These are phyloP conservation scores for Debaryomyces fabryi DNA, from an alignment of 1,139 yeast species.

Conservation along the genomic window DNA sequence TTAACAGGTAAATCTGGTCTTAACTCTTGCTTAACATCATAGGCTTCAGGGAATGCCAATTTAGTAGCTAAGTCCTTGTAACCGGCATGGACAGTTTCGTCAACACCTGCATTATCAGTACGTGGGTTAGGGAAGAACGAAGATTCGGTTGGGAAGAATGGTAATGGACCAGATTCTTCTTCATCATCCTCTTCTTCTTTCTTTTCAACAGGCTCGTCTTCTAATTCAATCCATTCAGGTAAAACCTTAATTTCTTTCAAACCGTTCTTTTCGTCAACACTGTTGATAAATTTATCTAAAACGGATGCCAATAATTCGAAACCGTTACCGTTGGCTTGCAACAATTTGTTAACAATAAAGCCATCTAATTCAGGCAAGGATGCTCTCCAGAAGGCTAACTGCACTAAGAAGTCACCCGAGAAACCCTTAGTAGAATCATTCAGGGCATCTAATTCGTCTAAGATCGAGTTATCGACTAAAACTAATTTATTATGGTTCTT, in stretches of 20 bases:
- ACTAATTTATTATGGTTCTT: constrained; percentile 54
- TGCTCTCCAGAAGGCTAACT: constrained; percentile 78
- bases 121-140: constrained; percentile 65
- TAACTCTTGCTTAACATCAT: constrained; percentile 52
- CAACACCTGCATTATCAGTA: constrained; percentile 36
- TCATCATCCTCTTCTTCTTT: constrained; percentile 23
- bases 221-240: constrained; percentile 46
- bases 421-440: constrained; percentile 74
- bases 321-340: constrained; percentile 79
- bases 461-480: constrained; percentile 60
- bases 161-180: constrained; percentile 38
- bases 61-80: constrained; percentile 66
- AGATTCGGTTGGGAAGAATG: constrained; percentile 59
- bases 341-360: constrained; percentile 74
- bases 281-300: constrained; percentile 65
- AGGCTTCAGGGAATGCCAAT: constrained; percentile 83
- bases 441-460: constrained; percentile 51
- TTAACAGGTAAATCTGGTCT: constrained; percentile 91
- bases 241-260: constrained; percentile 47
- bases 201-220: constrained; percentile 22
- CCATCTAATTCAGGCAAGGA: constrained; percentile 66
- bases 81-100: constrained; percentile 40
- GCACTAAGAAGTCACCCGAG: constrained; percentile 72
- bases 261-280: constrained; percentile 50
- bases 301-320: constrained; percentile 85